Percentiles rank a stretch among this genome's conserved stretches.
phyloP scores from a whole-genome alignment of 2,329 filamentous ascomycete genomes.

The Metarhizium album region DNA sequence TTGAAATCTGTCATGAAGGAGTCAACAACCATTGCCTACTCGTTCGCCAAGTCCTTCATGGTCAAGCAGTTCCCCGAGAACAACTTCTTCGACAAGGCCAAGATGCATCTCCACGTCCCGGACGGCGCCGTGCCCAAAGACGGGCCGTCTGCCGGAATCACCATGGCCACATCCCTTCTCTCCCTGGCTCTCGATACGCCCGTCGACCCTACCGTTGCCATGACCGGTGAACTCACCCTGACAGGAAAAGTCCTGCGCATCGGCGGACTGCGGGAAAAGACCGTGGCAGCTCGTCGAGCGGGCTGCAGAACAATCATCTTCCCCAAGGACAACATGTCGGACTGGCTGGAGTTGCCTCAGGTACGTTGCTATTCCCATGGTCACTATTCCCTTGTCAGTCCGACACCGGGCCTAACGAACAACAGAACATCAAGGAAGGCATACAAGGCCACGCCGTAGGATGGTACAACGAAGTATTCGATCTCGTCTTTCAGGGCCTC shows the following conservation, averaged over 20 bases:
- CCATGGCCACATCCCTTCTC: conserved; percentile 90
- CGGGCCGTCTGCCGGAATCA: conserved; percentile 85
- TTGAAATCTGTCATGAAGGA: conserved; percentile 98
- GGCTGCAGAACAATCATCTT: conserved; percentile 92
- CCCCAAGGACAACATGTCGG: conserved; percentile 87
- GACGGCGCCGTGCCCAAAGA: conserved; percentile 96
- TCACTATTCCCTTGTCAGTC: too few species aligned
- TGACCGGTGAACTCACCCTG: conserved; percentile 95
- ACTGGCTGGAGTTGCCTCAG: conserved; percentile 95
- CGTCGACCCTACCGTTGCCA: conserved; percentile 79
- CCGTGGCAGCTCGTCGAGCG: conserved; percentile 83
- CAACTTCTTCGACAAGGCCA: conserved; percentile 91
- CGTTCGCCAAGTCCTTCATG: conserved; percentile 84
- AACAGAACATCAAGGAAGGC: conserved; percentile 98
- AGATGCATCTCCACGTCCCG: conserved; percentile 90
- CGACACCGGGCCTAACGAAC: too few species aligned
- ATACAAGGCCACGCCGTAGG: conserved; percentile 82
- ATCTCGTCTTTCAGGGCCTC: conserved; percentile 76
- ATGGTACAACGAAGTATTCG: conserved; percentile 93
- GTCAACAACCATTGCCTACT: conserved; percentile 89
- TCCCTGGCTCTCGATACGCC: conserved; percentile 71
- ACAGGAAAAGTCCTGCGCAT: conserved; percentile 95
- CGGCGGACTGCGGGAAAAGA: conserved; percentile 91
- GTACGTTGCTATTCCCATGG: conserved; percentile 42
- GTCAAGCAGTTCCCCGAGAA: conserved; percentile 80